Conservation (phyloP, 2,329 filamentous ascomycete genomes). For the Colletotrichum incanum region DNA sequence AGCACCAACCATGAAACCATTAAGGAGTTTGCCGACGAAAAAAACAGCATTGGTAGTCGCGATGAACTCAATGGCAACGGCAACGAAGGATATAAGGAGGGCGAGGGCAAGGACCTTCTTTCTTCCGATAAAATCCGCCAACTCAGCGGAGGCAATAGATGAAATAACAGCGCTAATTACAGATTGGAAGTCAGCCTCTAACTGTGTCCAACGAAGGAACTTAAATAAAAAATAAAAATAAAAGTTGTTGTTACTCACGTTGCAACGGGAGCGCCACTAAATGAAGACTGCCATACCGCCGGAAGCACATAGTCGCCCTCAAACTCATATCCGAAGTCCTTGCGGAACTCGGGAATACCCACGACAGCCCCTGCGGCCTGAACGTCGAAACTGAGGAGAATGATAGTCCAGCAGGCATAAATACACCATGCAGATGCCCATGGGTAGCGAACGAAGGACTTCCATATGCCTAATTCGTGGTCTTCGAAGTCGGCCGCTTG, state of each 20-base stretch:
- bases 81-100: conserved; percentile 55
- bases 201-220: not conserved
- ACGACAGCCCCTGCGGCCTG: conserved; percentile 59
- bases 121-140: conserved; percentile 55
- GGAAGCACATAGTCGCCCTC: conserved; percentile 57
- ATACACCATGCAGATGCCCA: conserved; percentile 53
- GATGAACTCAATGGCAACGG: conserved; percentile 59
- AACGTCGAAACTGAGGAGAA: conserved; percentile 59
- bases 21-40: conserved; percentile 59
- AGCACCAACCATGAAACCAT: conserved; percentile 55
- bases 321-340: conserved; percentile 59
- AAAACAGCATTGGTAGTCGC: conserved; percentile 58
- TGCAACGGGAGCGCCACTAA: conserved; percentile 59
- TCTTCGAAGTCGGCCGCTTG: conserved; percentile 46
- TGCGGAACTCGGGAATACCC: conserved; percentile 60
- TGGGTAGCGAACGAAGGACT: conserved; percentile 48
- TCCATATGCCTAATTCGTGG: conserved; percentile 46
- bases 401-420: conserved; percentile 57
- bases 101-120: conserved; percentile 52
- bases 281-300: conserved; percentile 61
- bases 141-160: conserved; percentile 49
- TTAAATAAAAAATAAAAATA: too few species aligned
- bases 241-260: conserved; percentile 48
- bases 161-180: conserved; percentile 47
- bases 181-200: not conserved